phyloP scores from a whole-genome alignment of 2,329 filamentous ascomycete species.

The Diplocarpon mali region DNA sequence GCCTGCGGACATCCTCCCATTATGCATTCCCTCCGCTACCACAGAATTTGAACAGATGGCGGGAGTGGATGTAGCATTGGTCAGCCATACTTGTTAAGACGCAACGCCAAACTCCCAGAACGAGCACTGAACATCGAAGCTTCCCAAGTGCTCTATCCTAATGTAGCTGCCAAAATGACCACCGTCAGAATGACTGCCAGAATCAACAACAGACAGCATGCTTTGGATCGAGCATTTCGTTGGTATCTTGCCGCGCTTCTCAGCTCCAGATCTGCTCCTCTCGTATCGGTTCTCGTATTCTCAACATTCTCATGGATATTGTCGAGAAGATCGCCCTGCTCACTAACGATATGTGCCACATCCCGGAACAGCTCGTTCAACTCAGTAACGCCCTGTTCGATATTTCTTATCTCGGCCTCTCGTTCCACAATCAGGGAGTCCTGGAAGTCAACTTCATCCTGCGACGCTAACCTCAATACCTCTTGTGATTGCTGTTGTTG shows the following conservation, averaged over 20 bases:
- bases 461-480: slow-evolving; percentile 70
- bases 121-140: slow-evolving; percentile 3
- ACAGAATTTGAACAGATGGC: too few relatives aligned
- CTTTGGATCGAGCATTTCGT: slow-evolving; percentile 89
- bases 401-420: slow-evolving; percentile 92
- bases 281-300: slow-evolving; percentile 68
- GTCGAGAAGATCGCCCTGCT: slow-evolving; percentile 83
- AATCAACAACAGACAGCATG: slow-evolving; percentile 83
- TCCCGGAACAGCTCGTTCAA: slow-evolving; percentile 95
- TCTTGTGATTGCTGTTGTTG: slow-evolving; percentile 55
- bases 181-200: slow-evolving; percentile 81
- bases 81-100: slow-evolving; percentile 1
- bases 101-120: slow-evolving; percentile 7
- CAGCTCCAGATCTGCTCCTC: slow-evolving; percentile 76
- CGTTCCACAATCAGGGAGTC: slow-evolving; percentile 92
- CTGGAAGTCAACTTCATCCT: slow-evolving; percentile 96
- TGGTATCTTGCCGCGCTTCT: slow-evolving; percentile 82
- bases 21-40: too few relatives aligned
- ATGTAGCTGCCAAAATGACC: slow-evolving; percentile 73
- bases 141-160: slow-evolving; percentile 42
- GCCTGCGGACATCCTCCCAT: not conserved
- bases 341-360: slow-evolving; percentile 92
- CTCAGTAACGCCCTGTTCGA: slow-evolving; percentile 91
- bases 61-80: not conserved
- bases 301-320: slow-evolving; percentile 84